Percentiles rank a stretch among this genome's conserved stretches.
phyloP scores from a whole-genome alignment of 2,329 filamentous ascomycete genomes.

The Aspergillus neotritici region DNA sequence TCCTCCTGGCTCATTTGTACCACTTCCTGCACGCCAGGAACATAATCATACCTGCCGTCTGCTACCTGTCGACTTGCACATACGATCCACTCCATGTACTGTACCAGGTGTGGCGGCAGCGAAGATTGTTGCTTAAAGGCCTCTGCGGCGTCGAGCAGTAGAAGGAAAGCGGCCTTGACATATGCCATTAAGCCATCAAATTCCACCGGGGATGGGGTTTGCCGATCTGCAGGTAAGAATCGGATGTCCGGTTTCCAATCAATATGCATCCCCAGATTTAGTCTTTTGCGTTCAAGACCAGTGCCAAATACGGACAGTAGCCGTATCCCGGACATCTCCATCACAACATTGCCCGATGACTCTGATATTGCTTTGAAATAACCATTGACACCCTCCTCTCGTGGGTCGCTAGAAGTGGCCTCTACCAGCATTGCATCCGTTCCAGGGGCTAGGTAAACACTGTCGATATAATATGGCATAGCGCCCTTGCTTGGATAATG shows the following conservation, averaged over 20 bases:
- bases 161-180: neutral
- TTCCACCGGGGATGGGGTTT: neutral
- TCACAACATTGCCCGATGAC: neutral
- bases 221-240: neutral
- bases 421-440: neutral
- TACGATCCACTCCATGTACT: neutral
- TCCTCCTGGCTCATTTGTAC: neutral
- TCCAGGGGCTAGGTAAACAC: neutral
- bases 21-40: neutral
- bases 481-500: constrained; percentile 2
- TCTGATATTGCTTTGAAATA: constrained; percentile 1
- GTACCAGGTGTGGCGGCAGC: neutral
- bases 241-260: constrained; percentile 1
- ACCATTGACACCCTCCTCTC: neutral
- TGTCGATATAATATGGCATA: constrained; percentile 1
- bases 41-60: neutral
- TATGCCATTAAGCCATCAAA: too few relatives aligned
- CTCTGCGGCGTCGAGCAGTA: neutral
- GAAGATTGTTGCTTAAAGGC: neutral
- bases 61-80: neutral
- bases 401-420: neutral
- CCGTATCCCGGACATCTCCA: neutral
- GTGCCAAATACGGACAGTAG: neutral
- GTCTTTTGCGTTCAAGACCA: too few relatives aligned
- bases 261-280: neutral